phyloP scores from a whole-genome alignment of 495 filamentous ascomycete species.

The Pseudotulostoma volvatum region DNA sequence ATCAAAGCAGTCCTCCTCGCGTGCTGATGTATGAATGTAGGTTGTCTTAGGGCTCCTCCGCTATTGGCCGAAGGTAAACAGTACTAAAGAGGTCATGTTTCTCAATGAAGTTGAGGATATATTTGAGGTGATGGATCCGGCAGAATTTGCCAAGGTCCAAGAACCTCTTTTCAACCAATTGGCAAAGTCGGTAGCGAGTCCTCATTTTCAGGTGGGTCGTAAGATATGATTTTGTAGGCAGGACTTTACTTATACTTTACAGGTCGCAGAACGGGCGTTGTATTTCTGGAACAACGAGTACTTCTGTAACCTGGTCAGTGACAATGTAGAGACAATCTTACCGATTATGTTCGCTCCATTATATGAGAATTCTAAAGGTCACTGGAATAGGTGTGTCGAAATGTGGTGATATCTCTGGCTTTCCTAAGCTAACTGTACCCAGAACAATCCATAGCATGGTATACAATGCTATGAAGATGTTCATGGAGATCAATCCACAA shows the following conservation, averaged over 20 bases:
- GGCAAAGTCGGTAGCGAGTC: slow-evolving; percentile 93
- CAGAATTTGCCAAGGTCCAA: slow-evolving; percentile 96
- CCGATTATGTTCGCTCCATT: slow-evolving; percentile 99
- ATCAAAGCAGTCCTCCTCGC: not conserved
- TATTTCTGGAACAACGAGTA: slow-evolving; percentile 99
- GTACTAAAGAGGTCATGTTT: slow-evolving; percentile 99
- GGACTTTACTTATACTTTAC: slow-evolving; percentile 3
- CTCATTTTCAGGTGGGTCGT: slow-evolving; percentile 89
- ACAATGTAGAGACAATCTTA: slow-evolving; percentile 95
- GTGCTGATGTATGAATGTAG: slow-evolving; percentile 22
- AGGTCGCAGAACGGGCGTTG: slow-evolving; percentile 88
- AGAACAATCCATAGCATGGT: slow-evolving; percentile 99
- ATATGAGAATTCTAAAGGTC: slow-evolving; percentile 98
- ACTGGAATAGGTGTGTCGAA: slow-evolving; percentile 80
- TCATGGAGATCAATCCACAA: slow-evolving; percentile 99
- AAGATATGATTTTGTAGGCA: not conserved
- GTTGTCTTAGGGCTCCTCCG: slow-evolving; percentile 88
- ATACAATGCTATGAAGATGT: slow-evolving; percentile 99
- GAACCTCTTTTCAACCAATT: slow-evolving; percentile 93
- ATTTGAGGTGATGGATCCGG: slow-evolving; percentile 99
- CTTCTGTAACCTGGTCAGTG: slow-evolving; percentile 98
- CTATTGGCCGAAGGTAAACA: slow-evolving; percentile 99
- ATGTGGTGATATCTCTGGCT: not conserved
- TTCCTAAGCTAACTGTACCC: slow-evolving; percentile 4
- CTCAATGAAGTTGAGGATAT: slow-evolving; percentile 99